Percentiles rank a stretch among this genome's conserved stretches.
Conservation (phyloP, 331 rosid species). For the Acacia pycnantha region DNA sequence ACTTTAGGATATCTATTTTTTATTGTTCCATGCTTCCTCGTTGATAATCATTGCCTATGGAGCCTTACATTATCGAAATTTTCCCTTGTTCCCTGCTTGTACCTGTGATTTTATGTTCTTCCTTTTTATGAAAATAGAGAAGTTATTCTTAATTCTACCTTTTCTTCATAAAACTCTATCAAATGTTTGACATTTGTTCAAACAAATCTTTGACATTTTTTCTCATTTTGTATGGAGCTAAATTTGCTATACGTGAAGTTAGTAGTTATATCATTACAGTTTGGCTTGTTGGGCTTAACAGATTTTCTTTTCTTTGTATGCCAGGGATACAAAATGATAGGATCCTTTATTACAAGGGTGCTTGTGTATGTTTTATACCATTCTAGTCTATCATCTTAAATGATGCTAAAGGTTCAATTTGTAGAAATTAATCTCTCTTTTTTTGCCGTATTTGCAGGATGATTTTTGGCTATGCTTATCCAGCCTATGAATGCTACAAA, state of each 20-base stretch:
- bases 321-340: constrained; percentile 85
- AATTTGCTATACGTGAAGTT: constrained; percentile 3
- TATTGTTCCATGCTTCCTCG: neutral
- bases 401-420: constrained; percentile 4
- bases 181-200: neutral
- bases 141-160: neutral
- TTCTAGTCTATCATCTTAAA: neutral
- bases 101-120: neutral
- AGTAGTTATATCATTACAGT: neutral
- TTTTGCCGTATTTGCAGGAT: constrained; percentile 56
- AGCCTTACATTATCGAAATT: neutral
- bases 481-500: constrained; percentile 98
- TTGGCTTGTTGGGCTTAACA: constrained; percentile 31
- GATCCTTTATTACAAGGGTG: constrained; percentile 92
- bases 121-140: neutral
- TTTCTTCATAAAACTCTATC: neutral
- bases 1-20: neutral
- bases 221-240: neutral
- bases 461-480: constrained; percentile 97
- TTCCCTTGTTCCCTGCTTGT: neutral
- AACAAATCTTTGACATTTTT: neutral
- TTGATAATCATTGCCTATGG: neutral
- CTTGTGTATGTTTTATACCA: constrained; percentile 68
- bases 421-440: neutral
- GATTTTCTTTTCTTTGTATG: constrained; percentile 35